Evolutionary conservation across 495 filamentous ascomycete species (phyloP).

Genomic region (Letharia lupina): DNA sequence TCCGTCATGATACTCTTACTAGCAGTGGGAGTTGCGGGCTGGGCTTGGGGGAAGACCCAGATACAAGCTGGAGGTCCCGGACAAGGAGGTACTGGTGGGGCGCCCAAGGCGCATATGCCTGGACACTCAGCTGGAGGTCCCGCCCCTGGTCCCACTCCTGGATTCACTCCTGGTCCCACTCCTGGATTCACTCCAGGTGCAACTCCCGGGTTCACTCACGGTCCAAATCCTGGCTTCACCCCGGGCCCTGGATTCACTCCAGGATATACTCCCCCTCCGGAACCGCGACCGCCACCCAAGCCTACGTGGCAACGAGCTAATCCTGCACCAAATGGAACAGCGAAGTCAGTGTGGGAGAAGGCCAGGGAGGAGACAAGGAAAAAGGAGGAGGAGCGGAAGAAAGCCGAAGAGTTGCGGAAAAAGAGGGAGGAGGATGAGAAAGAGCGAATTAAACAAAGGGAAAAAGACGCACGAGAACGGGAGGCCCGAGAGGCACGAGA

Average conservation of each 20-base stretch:
- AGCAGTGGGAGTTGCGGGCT: conserved; percentile 64
- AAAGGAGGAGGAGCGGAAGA: conserved; percentile 54
- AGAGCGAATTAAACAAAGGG: conserved; percentile 32
- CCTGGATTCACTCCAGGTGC: conserved; percentile 24
- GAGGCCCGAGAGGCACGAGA: conserved; percentile 38
- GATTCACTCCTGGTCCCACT: conserved; percentile 17
- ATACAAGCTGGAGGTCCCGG: conserved; percentile 35
- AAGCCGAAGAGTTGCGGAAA: conserved; percentile 41
- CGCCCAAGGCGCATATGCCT: conserved; percentile 33
- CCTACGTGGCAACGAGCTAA: conserved; percentile 40
- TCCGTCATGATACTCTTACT: conserved; percentile 54
- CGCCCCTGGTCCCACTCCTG: conserved; percentile 18
- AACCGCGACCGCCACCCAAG: conserved; percentile 28
- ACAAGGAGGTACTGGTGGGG: conserved; percentile 28
- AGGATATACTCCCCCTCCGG: conserved; percentile 26
- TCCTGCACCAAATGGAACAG: conserved; percentile 22
- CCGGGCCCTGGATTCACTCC: conserved; percentile 19
- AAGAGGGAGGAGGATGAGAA: conserved; percentile 59
- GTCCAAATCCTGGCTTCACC: conserved; percentile 19
- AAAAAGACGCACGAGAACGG: conserved; percentile 26
- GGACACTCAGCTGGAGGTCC: conserved; percentile 22
- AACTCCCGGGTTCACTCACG: conserved; percentile 18
- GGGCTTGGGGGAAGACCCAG: conserved; percentile 63
- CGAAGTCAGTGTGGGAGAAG: conserved; percentile 55
- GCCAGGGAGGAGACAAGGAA: conserved; percentile 60